These are phyloP conservation scores for Cyphellophora attinorum DNA, from an alignment of 2,329 filamentous ascomycete genomes.

Conservation along the genomic window DNA sequence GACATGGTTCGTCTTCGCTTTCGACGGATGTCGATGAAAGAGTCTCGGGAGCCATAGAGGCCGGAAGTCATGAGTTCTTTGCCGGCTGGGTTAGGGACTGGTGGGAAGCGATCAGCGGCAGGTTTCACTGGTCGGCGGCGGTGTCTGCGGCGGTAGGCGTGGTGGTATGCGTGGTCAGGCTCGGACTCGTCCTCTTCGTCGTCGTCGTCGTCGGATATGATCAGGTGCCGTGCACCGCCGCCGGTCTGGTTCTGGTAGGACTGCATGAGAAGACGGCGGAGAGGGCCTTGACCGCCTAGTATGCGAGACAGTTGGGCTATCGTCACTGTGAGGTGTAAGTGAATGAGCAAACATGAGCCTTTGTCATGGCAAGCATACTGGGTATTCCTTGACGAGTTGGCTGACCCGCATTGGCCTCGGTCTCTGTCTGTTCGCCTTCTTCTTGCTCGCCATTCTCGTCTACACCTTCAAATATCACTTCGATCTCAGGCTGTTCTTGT, in stretches of 20 bases:
- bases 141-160: slow-evolving; percentile 28
- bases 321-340: slow-evolving; percentile 21
- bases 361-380: slow-evolving; percentile 17
- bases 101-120: slow-evolving; percentile 55
- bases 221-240: slow-evolving; percentile 11
- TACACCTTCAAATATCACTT: slow-evolving; percentile 28
- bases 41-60: slow-evolving; percentile 62
- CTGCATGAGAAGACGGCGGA: slow-evolving; percentile 40
- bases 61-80: slow-evolving; percentile 72
- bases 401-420: slow-evolving; percentile 19
- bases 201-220: slow-evolving; percentile 18
- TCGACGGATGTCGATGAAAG: slow-evolving; percentile 37
- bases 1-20: slow-evolving; percentile 55
- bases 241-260: slow-evolving; percentile 22
- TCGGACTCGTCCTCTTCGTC: slow-evolving; percentile 24
- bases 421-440: slow-evolving; percentile 54
- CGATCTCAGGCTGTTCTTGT: slow-evolving; percentile 14
- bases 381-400: slow-evolving; percentile 18
- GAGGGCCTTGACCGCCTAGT: slow-evolving; percentile 39
- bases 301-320: slow-evolving; percentile 42
- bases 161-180: slow-evolving; percentile 23
- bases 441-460: slow-evolving; percentile 58
- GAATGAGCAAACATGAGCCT: slow-evolving; percentile 3
- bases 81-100: slow-evolving; percentile 71
- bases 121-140: slow-evolving; percentile 38